Base-by-base conservation (phyloP, 345 rosid genomes). In the Microcos paniculata region DNA sequence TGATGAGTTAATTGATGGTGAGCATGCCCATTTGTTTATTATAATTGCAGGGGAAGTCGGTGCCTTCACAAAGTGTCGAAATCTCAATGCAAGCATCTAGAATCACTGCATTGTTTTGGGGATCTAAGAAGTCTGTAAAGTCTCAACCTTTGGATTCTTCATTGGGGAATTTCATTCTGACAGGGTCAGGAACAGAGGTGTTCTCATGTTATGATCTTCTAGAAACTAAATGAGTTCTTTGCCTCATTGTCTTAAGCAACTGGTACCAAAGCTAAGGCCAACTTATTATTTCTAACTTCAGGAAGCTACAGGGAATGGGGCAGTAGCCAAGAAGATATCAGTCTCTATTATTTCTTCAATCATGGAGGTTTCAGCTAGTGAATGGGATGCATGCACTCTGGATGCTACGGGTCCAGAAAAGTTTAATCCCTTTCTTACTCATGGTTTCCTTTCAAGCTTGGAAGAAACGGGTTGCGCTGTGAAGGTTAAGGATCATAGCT, bases 311-410 rank as follows among this genome's bases (percentile, higher is more conserved):
- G 77, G 43, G 61, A 68, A 76, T n/a, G 76, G 82, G 68, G 19
- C 19, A 24, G 64, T 9, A 23, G 81, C 81, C 33, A 83, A 77
- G 58, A 87, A 78, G 71, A 79, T 94, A 75, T 84, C 86, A 61
- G 76, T 90, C 30, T 89, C 94, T 16, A 84, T 88, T 70, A 82
- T 89, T 77, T 86, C 97, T 72, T 92, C 97, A 23, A 89, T 95
- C 77, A 80, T 84, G 49, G 94, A 92, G 80, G 88, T 92, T 80
- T 74, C 88, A 12, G 30, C 87, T 11, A 51, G 78, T 81, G 96
- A 84, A 35, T 95, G 99, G 99, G 91, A 95, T 80, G 88, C 94
- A 0, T 92, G 99, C 82, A 83, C 91, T 51, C 80, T 91, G 74
- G 99, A 92, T 63, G 83, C 97, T 49, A 89, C 94, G 0, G 80